These are phyloP conservation scores for Tricholoma matsutake DNA, from an alignment of 768 basidiomycete species.

Conservation along the genomic window DNA sequence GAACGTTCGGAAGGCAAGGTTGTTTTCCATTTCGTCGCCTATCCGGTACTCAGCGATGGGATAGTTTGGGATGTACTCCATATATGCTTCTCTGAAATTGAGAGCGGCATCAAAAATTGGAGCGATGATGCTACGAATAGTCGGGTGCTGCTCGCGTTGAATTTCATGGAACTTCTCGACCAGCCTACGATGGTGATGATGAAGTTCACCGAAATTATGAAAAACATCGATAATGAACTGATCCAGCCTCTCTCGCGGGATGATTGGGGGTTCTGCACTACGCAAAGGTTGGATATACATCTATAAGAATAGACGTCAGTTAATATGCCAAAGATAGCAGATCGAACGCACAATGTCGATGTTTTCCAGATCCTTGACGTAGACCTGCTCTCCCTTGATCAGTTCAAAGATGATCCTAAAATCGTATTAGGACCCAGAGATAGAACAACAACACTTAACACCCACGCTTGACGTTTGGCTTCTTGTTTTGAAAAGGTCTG, in stretches of 20 bases:
- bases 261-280: constrained; percentile 70
- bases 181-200: constrained; percentile 69
- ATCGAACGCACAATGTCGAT: constrained; percentile 61
- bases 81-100: constrained; percentile 89
- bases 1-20: constrained; percentile 75
- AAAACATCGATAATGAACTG: constrained; percentile 85
- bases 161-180: constrained; percentile 82
- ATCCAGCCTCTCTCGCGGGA: constrained; percentile 65
- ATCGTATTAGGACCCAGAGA: constrained; percentile 7
- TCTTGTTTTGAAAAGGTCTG: constrained; percentile 67
- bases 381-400: constrained; percentile 94
- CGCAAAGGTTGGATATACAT: constrained; percentile 82
- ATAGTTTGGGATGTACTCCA: constrained; percentile 91
- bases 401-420: constrained; percentile 87
- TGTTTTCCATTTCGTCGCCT: constrained; percentile 83
- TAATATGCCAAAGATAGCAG: neutral
- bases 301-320: constrained; percentile 33
- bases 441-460: constrained; percentile 6
- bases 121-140: constrained; percentile 77
- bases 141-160: constrained; percentile 84
- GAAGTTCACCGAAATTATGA: constrained; percentile 80
- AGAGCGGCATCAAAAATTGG: constrained; percentile 85
- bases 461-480: constrained; percentile 82
- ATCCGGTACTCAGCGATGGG: constrained; percentile 88
- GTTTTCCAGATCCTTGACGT: constrained; percentile 88